A percentile compares a stretch with the other conserved stretches of the same genome.
phyloP scores from a whole-genome alignment of 345 rosid species.

The Eucalyptus tenuipes region DNA sequence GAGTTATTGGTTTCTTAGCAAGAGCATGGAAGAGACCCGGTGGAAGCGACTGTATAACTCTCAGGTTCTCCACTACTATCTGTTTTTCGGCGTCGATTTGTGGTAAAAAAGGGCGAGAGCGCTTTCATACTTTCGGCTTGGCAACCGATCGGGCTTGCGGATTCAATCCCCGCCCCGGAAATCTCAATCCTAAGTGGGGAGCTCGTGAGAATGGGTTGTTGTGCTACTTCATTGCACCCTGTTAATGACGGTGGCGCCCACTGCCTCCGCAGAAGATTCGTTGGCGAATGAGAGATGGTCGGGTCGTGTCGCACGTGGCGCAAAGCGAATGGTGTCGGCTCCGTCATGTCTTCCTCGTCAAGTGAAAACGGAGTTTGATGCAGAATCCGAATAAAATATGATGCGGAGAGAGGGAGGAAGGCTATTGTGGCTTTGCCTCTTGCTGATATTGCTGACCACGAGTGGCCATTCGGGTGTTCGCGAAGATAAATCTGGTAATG shows the following conservation, averaged over 20 bases:
- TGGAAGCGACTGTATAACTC: background rate
- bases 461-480: background rate
- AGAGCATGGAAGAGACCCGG: background rate
- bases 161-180: background rate
- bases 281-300: background rate
- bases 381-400: background rate
- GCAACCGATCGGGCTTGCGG: background rate
- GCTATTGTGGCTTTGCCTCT: background rate
- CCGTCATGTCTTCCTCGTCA: background rate
- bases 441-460: background rate
- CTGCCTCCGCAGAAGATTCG: background rate
- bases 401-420: background rate
- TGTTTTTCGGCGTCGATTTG: background rate
- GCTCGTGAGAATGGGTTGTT: background rate
- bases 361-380: background rate
- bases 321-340: background rate
- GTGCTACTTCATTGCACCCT: background rate
- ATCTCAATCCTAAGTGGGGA: background rate
- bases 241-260: background rate
- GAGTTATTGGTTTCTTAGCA: background rate
- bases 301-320: background rate
- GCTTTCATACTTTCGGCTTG: background rate
- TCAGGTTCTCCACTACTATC: background rate
- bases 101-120: background rate
- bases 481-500: background rate